Evolutionary conservation across 805 yeast genomes (phyloP).

Genomic region (Grigorovia jiainica): DNA sequence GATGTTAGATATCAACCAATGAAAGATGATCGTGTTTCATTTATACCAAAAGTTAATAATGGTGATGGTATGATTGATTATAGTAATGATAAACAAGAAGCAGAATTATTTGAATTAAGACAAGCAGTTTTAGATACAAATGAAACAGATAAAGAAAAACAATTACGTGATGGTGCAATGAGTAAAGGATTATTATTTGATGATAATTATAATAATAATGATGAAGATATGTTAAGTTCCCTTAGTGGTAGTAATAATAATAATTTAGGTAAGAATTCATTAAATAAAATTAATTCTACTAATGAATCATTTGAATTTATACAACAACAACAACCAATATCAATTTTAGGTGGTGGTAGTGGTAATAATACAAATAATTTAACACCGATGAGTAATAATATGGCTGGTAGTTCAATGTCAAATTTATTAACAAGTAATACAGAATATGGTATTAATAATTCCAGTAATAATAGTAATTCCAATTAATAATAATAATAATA

Average conservation of each 20-base stretch:
- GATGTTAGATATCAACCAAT: constrained; percentile 93
- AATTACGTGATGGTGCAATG: constrained; percentile 16
- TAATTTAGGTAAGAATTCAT: neutral
- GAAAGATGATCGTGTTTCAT: constrained; percentile 94
- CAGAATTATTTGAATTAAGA: constrained; percentile 28
- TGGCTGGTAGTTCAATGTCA: constrained; percentile 1
- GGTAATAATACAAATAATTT: neutral
- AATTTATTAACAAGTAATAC: constrained; percentile 1
- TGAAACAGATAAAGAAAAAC: constrained; percentile 25
- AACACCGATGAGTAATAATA: neutral
- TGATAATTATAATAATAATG: too few species aligned
- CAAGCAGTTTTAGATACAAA: constrained; percentile 30
- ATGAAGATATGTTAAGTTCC: constrained; percentile 10
- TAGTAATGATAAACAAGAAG: constrained; percentile 19
- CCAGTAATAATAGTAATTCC: neutral
- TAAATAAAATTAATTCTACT: neutral
- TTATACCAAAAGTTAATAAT: constrained; percentile 59
- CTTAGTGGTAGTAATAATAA: constrained; percentile 2
- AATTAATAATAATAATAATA: neutral
- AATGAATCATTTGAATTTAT: constrained; percentile 1
- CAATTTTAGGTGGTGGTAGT: constrained; percentile 1
- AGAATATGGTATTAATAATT: neutral
- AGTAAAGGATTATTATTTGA: constrained; percentile 5
- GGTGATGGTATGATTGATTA: constrained; percentile 17
- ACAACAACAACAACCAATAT: constrained; percentile 3